A percentile compares a stretch with the other conserved stretches of the same genome.
phyloP scores from a whole-genome alignment of 2,329 filamentous ascomycete genomes.

The Nectriaceae sp. region DNA sequence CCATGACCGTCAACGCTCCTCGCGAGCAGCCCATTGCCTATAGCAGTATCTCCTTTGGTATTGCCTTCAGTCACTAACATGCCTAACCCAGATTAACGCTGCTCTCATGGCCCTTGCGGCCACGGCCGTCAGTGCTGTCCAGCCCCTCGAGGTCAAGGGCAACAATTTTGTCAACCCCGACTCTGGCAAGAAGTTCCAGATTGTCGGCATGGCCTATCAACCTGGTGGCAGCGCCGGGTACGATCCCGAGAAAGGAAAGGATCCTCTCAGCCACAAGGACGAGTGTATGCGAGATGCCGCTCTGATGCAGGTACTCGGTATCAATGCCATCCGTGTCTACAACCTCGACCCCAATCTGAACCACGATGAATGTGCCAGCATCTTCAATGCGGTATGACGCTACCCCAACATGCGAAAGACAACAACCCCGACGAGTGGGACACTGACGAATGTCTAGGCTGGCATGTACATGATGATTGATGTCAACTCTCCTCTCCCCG shows the following conservation, averaged over 20 bases:
- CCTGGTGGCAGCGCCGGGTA: slow-evolving; percentile 66
- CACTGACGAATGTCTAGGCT: slow-evolving; percentile 38
- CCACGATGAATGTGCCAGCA: slow-evolving; percentile 66
- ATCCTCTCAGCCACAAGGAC: slow-evolving; percentile 61
- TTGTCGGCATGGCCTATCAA: slow-evolving; percentile 70
- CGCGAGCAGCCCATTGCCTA: too few species aligned
- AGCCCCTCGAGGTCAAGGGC: slow-evolving; percentile 57
- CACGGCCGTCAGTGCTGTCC: slow-evolving; percentile 56
- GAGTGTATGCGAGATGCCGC: slow-evolving; percentile 66
- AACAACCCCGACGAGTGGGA: not conserved
- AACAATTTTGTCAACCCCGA: slow-evolving; percentile 61
- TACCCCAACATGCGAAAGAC: not conserved
- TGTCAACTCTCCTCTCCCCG: slow-evolving; percentile 65
- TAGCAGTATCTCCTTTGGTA: not conserved
- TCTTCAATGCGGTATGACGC: slow-evolving; percentile 60
- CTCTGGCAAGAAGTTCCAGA: slow-evolving; percentile 63
- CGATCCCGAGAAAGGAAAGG: slow-evolving; percentile 53
- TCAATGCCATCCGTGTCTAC: slow-evolving; percentile 72
- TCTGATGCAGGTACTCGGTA: slow-evolving; percentile 63
- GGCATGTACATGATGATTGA: slow-evolving; percentile 71
- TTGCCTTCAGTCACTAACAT: slow-evolving; percentile 14
- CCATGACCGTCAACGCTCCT: too few species aligned
- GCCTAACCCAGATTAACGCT: slow-evolving; percentile 36
- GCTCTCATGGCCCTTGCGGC: slow-evolving; percentile 56
- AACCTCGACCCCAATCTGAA: slow-evolving; percentile 67